Evolutionary conservation across 73 alveolate species (phyloP).

Genomic region (Tetrahymena malaccensis): DNA sequence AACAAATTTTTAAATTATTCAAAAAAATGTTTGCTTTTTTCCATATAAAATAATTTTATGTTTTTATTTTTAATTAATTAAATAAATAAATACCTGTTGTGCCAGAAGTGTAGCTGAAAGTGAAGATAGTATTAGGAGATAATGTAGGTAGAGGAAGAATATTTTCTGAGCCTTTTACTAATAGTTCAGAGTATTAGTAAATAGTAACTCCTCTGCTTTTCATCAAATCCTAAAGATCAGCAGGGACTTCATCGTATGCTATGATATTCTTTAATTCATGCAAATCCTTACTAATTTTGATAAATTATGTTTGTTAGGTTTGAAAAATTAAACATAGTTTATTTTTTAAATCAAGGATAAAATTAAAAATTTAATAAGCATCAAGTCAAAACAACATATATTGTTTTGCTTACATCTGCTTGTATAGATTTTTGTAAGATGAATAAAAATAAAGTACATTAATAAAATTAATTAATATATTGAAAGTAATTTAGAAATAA

Average conservation of each 20-base stretch:
- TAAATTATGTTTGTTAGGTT: neutral
- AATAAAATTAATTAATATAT: too few relatives aligned
- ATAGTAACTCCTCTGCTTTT: neutral
- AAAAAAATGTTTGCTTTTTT: too few relatives aligned
- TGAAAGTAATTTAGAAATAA: neutral
- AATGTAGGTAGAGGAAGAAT: neutral
- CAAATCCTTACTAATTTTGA: neutral
- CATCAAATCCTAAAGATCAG: neutral
- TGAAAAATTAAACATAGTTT: neutral
- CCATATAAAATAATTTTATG: too few relatives aligned
- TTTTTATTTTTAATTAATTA: too few relatives aligned
- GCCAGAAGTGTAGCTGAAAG: conserved; percentile 95
- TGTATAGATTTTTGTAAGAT: neutral
- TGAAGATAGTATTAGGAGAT: conserved; percentile 45
- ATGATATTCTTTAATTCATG: conserved; percentile 9
- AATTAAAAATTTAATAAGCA: too few relatives aligned
- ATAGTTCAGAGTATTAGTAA: neutral
- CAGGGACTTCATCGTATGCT: neutral
- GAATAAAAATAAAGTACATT: too few relatives aligned
- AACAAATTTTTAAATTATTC: too few relatives aligned
- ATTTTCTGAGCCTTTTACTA: neutral
- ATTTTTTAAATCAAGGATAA: too few relatives aligned
- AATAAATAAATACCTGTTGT: conserved; percentile 93
- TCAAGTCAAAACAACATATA: too few relatives aligned
- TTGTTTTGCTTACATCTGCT: neutral